These are phyloP conservation scores for Metarhizium humberi DNA, from an alignment of 2,329 filamentous ascomycete genomes.

Conservation along the genomic window DNA sequence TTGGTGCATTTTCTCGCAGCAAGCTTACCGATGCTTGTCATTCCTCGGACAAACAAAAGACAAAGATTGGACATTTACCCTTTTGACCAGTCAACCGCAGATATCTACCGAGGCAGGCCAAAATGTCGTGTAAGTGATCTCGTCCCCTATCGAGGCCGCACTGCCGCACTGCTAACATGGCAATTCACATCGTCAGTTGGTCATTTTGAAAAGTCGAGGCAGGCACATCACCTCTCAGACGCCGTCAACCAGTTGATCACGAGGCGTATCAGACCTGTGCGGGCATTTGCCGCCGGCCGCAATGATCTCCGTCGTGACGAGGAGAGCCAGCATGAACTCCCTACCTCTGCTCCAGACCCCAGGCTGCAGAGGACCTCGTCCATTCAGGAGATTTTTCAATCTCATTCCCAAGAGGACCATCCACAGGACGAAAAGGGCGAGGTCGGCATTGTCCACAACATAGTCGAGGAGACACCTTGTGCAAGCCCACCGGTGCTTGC, in stretches of 20 bases:
- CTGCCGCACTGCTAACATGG: not conserved
- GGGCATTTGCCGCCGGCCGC: not conserved
- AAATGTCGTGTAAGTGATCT: not conserved
- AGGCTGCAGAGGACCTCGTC: not conserved
- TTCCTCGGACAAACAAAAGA: too few species aligned
- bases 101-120: not conserved
- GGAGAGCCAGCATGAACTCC: not conserved
- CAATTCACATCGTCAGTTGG: not conserved
- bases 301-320: not conserved
- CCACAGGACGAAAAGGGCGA: not conserved
- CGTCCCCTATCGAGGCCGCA: not conserved
- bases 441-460: not conserved
- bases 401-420: not conserved
- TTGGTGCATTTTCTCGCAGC: too few species aligned
- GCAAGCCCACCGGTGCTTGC: not conserved
- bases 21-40: too few species aligned
- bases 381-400: not conserved
- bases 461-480: not conserved
- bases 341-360: not conserved
- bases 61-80: too few species aligned
- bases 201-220: not conserved
- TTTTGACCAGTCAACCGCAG: too few species aligned
- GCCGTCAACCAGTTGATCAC: not conserved
- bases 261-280: not conserved
- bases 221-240: not conserved